Base-by-base conservation (phyloP, 139 green algal species). In the Micromonas pusilla region DNA sequence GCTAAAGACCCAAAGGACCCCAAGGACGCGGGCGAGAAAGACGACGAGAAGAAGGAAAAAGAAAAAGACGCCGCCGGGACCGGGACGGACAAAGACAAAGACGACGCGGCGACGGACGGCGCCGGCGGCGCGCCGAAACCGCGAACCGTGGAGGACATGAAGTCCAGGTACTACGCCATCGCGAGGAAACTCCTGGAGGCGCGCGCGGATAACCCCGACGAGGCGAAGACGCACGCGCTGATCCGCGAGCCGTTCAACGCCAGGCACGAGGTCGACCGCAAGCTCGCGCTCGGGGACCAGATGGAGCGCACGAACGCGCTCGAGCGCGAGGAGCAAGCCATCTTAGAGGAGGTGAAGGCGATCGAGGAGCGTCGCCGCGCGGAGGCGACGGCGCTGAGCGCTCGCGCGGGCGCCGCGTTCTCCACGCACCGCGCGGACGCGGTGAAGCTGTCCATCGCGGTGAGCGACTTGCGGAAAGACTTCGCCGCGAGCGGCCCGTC, bases 111-210 rank as follows among this genome's bases (percentile, higher is more conserved):
- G n/a, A n/a, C n/a, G n/a, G n/a, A n/a, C n/a, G n/a, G n/a, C 19
- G n/a, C 25, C 66, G 33, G 25, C 19, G 66, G 30, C 28, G 25
- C 32, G 21, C 34, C 19, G 37, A 25, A 62, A 4, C 26, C 30
- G 3, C 31, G 70, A 4, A 74, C 34, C 9, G 45, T 81, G 28
- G 80, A 84, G 34, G 80, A 84, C 37, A 52, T 84, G 60, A 84
- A 84, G 80, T 38, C 52, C 25, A 38, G 80, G 70, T 84, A 84
- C 67, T 84, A 84, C 67, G 13, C 9, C 5, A 45, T 80, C 25
- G 60, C 60, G n/a, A 72, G n/a, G 23, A 32, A 25, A 2, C 60
- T 80, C 34, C 25, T 80, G n/a, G 33, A 72, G 25, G 62, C 62
- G 25, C 57, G 74, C 1, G 74, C 52, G 33, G 26, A 62, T 21